These are phyloP conservation scores for Choanephora cucurbitarum DNA, from an alignment of 371 early-diverging fungal species.

Conservation along the genomic window DNA sequence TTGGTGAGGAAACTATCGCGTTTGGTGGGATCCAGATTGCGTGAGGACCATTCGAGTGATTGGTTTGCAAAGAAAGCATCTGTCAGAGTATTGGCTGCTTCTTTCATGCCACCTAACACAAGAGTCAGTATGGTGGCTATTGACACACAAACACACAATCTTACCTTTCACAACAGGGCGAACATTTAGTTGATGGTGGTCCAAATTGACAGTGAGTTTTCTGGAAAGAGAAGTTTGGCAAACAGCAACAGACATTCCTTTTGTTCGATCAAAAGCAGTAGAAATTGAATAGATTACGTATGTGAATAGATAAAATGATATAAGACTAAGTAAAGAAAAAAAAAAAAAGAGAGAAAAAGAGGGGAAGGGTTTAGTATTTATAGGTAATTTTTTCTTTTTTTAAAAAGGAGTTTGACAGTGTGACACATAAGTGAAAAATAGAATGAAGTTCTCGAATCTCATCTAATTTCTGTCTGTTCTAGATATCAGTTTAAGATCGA, in stretches of 20 bases:
- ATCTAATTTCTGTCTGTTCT: background rate
- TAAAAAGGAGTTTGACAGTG: background rate
- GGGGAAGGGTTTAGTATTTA: background rate
- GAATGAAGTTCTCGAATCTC: background rate
- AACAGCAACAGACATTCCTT: constrained; percentile 17
- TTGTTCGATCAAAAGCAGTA: background rate
- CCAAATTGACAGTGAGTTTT: constrained; percentile 23
- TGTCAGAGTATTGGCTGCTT: constrained; percentile 46
- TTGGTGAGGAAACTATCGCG: constrained; percentile 27
- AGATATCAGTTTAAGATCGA: background rate
- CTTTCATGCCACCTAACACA: constrained; percentile 42
- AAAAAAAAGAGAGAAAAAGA: background rate
- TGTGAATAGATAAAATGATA: background rate
- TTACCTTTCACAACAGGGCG: constrained; percentile 32
- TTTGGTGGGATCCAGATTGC: constrained; percentile 19
- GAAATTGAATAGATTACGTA: too few relatives aligned
- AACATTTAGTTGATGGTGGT: constrained; percentile 24
- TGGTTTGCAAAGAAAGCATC: constrained; percentile 35
- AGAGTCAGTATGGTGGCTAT: background rate
- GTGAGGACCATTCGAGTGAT: constrained; percentile 25
- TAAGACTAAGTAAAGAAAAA: background rate
- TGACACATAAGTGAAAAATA: background rate
- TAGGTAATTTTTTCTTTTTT: too few relatives aligned
- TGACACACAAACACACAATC: background rate
- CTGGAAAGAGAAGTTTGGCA: constrained; percentile 16